Base-by-base conservation (phyloP, 1,139 yeast genomes). In the Candida sp. region DNA sequence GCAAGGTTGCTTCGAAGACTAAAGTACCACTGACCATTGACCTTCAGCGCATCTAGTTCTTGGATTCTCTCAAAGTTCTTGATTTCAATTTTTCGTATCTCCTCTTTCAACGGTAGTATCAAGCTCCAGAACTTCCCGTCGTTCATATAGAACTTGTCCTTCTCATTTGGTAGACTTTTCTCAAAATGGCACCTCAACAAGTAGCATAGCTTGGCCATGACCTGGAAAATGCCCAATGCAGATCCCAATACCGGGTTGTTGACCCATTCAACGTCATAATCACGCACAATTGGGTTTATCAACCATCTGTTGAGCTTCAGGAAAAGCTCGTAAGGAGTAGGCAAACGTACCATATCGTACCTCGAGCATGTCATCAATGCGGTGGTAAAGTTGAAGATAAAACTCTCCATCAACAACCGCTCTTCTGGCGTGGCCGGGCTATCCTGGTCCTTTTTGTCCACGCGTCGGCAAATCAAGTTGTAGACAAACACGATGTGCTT, bases 211-310 rank as follows among this genome's bases (percentile, higher is more conserved):
- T 53, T 53, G 4, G 52, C 42, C 23, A 53, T 46, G 4, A 47
- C 44, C 39, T 53, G 50, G 42, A 51, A 50, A 37, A 49, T 51
- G 5, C n/a, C 45, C 34, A 51, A 35, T 8, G 54, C 52, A 7
- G 47, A 33, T 11, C 50, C 53, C 34, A 51, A 44, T n/a, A 53
- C 48, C 6, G 54, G 53, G 31, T 53, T 51, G 28, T 52, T 52
- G 47, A 52, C 50, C 54, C 54, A 52, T 28, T 23, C 46, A 11
- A 49, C 47, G 34, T 51, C 53, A 25, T 48, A 53, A 41, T 46
- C 50, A 8, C 43, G 33, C 27, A 39, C 47, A 12, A 48, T 50
- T n/a, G 55, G 55, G 3, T 2, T 41, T 6, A 40, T 33, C 12
- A 51, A 44, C 53, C 54, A 52, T 31, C 42, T 39, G 28, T 40